Evolutionary conservation across 805 yeast species (phyloP).

Genomic region (Citeromyces matritensis): DNA sequence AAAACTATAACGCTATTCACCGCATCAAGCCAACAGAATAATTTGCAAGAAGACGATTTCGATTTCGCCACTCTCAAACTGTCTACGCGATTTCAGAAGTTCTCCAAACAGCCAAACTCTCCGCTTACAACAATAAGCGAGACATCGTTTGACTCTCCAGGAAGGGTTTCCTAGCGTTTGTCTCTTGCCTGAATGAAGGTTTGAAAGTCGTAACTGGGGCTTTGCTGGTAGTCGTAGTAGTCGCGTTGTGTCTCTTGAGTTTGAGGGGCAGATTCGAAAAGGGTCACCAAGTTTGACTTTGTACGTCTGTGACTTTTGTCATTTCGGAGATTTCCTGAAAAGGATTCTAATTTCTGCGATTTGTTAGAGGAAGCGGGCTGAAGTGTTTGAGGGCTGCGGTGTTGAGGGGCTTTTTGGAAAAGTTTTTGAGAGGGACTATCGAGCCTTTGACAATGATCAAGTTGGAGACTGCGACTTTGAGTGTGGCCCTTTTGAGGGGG

Average conservation of each 20-base stretch:
- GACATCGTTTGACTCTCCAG: background rate
- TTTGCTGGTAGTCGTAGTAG: background rate
- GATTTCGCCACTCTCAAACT: too few species aligned
- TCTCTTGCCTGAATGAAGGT: background rate
- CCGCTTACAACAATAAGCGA: conserved; percentile 1
- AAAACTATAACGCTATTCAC: background rate
- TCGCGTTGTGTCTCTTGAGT: background rate
- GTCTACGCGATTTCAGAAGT: background rate
- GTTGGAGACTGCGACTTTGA: too few species aligned
- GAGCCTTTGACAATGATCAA: too few species aligned
- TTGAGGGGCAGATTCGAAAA: background rate
- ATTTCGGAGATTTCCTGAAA: background rate
- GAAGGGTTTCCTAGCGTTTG: too few species aligned
- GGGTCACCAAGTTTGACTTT: background rate
- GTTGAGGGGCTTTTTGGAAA: too few species aligned
- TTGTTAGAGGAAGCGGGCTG: too few species aligned
- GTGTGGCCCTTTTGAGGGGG: too few species aligned
- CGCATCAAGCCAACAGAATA: background rate
- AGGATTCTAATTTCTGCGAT: too few species aligned
- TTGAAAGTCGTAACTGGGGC: background rate
- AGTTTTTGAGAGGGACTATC: too few species aligned
- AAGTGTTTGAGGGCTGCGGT: too few species aligned
- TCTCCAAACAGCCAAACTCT: conserved; percentile 1
- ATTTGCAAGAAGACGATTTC: background rate
- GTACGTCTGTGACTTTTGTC: background rate